Conservation (phyloP, 2,329 filamentous ascomycete genomes). For the Curvularia spicifera region DNA sequence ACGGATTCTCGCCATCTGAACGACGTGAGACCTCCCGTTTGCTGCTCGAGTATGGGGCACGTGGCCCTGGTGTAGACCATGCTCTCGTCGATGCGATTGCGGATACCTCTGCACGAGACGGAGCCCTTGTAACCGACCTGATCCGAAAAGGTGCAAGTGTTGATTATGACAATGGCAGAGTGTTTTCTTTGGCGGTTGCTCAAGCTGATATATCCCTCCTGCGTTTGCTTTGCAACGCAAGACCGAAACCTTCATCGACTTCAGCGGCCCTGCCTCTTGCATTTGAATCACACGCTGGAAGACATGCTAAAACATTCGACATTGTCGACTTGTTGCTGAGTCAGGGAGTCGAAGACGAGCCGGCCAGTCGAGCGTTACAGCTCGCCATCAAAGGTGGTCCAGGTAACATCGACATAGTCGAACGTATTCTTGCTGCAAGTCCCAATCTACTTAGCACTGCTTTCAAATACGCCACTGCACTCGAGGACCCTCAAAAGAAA, state of each 20-base stretch:
- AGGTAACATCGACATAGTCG: slow-evolving; percentile 43
- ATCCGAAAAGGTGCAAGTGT: slow-evolving; percentile 34
- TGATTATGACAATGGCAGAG: slow-evolving; percentile 34
- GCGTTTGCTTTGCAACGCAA: slow-evolving; percentile 35
- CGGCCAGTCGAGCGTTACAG: slow-evolving; percentile 32
- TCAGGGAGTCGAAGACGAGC: slow-evolving; percentile 32
- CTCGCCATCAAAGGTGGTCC: slow-evolving; percentile 39
- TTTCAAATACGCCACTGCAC: slow-evolving; percentile 34
- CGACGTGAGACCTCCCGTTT: slow-evolving; percentile 31
- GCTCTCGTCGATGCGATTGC: slow-evolving; percentile 38
- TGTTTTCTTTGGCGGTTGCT: slow-evolving; percentile 31
- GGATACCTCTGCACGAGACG: slow-evolving; percentile 37
- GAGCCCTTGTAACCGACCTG: slow-evolving; percentile 35
- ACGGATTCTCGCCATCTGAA: slow-evolving; percentile 30
- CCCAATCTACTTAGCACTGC: slow-evolving; percentile 33
- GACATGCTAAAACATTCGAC: slow-evolving; percentile 30
- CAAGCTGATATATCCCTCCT: slow-evolving; percentile 40
- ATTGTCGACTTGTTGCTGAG: slow-evolving; percentile 40
- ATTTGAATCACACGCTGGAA: slow-evolving; percentile 33
- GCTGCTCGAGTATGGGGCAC: slow-evolving; percentile 37
- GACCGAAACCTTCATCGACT: slow-evolving; percentile 27
- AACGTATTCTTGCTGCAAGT: slow-evolving; percentile 34
- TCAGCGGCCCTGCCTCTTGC: slow-evolving; percentile 40
- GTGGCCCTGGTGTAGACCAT: slow-evolving; percentile 38
- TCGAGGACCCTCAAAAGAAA: slow-evolving; percentile 34